These are phyloP conservation scores for Cerioporus squamosus DNA, from an alignment of 1,284 basidiomycete species.

Conservation along the genomic window DNA sequence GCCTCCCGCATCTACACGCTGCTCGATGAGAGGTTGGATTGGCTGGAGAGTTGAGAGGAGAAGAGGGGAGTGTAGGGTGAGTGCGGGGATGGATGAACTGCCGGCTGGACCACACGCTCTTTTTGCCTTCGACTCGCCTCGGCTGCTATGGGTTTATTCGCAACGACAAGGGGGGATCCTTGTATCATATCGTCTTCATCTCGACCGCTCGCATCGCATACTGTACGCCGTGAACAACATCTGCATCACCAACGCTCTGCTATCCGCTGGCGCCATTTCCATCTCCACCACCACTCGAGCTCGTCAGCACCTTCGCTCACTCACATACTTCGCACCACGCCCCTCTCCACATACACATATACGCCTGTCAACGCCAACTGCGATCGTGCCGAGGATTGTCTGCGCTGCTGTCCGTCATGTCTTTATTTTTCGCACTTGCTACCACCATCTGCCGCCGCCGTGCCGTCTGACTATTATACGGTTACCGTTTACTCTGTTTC, in stretches of 20 bases:
- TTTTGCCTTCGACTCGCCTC: conserved; percentile 15
- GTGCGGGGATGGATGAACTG: conserved; percentile 16
- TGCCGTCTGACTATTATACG: conserved; percentile 18
- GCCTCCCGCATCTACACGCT: neutral
- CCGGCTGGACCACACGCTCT: conserved; percentile 22
- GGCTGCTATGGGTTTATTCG: conserved; percentile 17
- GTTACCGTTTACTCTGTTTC: conserved; percentile 22
- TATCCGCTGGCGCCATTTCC: neutral
- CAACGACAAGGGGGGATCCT: conserved; percentile 24
- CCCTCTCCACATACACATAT: neutral
- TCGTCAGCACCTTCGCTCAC: neutral
- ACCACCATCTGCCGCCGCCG: conserved; percentile 4
- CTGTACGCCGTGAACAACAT: conserved; percentile 5
- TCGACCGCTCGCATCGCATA: conserved; percentile 20
- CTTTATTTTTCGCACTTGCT: neutral
- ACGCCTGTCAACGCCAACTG: conserved; percentile 1
- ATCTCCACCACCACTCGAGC: neutral
- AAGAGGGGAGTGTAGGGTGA: conserved; percentile 12
- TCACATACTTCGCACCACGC: neutral
- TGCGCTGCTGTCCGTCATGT: neutral
- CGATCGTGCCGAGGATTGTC: conserved; percentile 17
- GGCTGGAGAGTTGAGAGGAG: neutral
- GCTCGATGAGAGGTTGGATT: neutral
- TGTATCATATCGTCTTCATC: conserved; percentile 29
- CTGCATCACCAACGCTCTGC: neutral